A percentile compares a stretch with the other conserved stretches of the same genome.
Evolutionary conservation across 208 protist species (phyloP).

Genomic region (Trypanosoma scelopori): DNA sequence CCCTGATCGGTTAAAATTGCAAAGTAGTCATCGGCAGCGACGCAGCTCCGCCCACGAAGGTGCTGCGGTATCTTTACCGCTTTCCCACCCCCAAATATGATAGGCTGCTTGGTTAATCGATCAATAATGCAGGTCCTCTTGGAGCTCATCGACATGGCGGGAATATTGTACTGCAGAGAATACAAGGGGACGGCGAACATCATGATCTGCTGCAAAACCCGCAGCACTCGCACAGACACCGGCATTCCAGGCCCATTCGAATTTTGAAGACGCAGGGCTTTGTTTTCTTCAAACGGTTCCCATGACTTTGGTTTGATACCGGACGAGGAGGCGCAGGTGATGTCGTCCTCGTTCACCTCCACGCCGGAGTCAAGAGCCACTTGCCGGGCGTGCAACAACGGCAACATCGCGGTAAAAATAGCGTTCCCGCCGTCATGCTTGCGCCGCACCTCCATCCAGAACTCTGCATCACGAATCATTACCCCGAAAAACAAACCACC

Average conservation of each 20-base stretch:
- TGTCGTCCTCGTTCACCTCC: constrained; percentile 19
- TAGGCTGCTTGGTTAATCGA: constrained; percentile 62
- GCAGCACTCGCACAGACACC: constrained; percentile 45
- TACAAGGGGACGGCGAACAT: constrained; percentile 86
- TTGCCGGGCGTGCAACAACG: constrained; percentile 67
- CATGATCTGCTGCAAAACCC: constrained; percentile 85
- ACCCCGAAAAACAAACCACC: constrained; percentile 2
- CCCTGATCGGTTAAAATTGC: constrained; percentile 83
- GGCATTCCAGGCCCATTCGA: constrained; percentile 29
- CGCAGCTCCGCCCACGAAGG: constrained; percentile 72
- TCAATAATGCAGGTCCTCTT: constrained; percentile 86
- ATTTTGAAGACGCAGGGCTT: constrained; percentile 25
- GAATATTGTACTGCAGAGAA: constrained; percentile 76
- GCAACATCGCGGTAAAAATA: constrained; percentile 70
- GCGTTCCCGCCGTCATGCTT: constrained; percentile 49
- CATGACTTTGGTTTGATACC: background rate
- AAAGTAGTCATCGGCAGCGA: constrained; percentile 82
- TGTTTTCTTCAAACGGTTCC: constrained; percentile 29
- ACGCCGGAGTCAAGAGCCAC: constrained; percentile 43
- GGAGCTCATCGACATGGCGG: constrained; percentile 89
- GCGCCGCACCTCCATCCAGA: constrained; percentile 78
- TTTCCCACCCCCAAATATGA: constrained; percentile 75
- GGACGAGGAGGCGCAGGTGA: background rate
- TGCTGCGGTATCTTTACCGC: constrained; percentile 78
- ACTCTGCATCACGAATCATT: constrained; percentile 88